A percentile compares a stretch with the other conserved stretches of the same genome.
Conservation (phyloP, 1,284 basidiomycete species). For the Fomitopsis schrenkii region DNA sequence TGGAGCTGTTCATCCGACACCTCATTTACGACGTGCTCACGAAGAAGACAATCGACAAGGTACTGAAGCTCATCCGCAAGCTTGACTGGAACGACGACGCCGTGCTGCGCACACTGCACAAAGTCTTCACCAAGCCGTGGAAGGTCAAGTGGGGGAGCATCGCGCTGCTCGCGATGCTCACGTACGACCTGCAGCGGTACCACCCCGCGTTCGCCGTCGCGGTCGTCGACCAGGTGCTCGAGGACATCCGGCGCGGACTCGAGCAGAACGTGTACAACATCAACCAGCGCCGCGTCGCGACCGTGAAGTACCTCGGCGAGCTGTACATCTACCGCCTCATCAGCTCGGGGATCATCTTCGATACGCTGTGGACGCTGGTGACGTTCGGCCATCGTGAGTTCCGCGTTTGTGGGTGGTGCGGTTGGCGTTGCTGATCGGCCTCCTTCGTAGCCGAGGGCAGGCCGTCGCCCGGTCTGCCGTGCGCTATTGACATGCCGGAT, state of each 20-base stretch:
- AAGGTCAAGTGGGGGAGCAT: constrained; percentile 93
- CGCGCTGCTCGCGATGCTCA: constrained; percentile 88
- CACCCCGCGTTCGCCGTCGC: constrained; percentile 86
- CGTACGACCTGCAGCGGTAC: constrained; percentile 91
- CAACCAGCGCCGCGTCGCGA: constrained; percentile 90
- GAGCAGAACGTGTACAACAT: constrained; percentile 95
- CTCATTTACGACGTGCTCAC: constrained; percentile 88
- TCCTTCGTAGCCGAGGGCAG: constrained; percentile 73
- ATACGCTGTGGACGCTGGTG: constrained; percentile 92
- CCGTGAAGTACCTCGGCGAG: constrained; percentile 93
- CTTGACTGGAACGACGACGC: constrained; percentile 89
- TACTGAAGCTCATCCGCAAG: constrained; percentile 88
- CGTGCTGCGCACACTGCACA: constrained; percentile 54
- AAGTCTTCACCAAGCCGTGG: constrained; percentile 94
- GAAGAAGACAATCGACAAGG: constrained; percentile 91
- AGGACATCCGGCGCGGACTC: constrained; percentile 87
- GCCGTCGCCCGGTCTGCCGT: constrained; percentile 78
- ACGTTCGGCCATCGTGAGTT: constrained; percentile 93
- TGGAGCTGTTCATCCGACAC: constrained; percentile 92
- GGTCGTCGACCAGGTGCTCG: constrained; percentile 92
- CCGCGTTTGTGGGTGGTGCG: neutral
- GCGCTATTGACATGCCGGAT: constrained; percentile 84
- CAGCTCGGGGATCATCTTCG: constrained; percentile 87
- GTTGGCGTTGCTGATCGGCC: neutral
- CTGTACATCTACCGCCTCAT: constrained; percentile 96